A percentile compares a stretch with the other conserved stretches of the same genome.
phyloP scores from a whole-genome alignment of 2,329 filamentous ascomycete genomes.

The Fusarium lyarnte region DNA sequence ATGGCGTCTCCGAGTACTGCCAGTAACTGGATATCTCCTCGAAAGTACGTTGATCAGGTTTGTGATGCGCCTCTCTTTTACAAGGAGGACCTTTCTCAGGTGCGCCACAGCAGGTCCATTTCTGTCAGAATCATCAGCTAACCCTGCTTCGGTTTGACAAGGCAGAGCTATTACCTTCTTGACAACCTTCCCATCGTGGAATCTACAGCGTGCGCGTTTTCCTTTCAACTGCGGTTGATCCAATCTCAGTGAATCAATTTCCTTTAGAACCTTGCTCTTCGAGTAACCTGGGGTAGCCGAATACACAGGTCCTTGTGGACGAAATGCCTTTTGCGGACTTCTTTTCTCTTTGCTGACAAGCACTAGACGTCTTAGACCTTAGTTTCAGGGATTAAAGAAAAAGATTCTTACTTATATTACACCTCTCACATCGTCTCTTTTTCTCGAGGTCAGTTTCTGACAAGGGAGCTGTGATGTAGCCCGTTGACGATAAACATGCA shows the following conservation, averaged over 20 bases:
- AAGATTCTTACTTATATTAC: not conserved
- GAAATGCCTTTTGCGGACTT: no score
- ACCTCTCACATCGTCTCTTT: not conserved
- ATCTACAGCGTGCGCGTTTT: not conserved
- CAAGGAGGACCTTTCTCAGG: not conserved
- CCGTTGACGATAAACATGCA: not conserved
- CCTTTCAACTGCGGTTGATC: not conserved
- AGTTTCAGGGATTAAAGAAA: accelerated
- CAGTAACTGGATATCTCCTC: constrained; percentile 5
- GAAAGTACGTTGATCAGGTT: not conserved
- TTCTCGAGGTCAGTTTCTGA: not conserved
- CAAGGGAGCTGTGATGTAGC: not conserved
- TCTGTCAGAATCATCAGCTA: not conserved
- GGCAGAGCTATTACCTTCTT: not conserved
- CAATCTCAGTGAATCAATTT: not conserved
- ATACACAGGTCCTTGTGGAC: no score
- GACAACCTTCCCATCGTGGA: not conserved
- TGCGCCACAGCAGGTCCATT: constrained; percentile 19
- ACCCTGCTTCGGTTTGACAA: accelerated
- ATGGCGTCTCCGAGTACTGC: constrained; percentile 2
- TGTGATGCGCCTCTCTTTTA: not conserved
- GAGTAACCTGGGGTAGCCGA: not conserved
- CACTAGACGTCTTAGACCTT: not conserved
- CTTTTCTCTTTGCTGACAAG: not conserved
- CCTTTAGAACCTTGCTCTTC: not conserved